Evolutionary conservation across 352 stramenopile genomes (phyloP), one percentile per base, ranked within the genome.

Genomic region (Phytopythium cucurbitacearum): DNA sequence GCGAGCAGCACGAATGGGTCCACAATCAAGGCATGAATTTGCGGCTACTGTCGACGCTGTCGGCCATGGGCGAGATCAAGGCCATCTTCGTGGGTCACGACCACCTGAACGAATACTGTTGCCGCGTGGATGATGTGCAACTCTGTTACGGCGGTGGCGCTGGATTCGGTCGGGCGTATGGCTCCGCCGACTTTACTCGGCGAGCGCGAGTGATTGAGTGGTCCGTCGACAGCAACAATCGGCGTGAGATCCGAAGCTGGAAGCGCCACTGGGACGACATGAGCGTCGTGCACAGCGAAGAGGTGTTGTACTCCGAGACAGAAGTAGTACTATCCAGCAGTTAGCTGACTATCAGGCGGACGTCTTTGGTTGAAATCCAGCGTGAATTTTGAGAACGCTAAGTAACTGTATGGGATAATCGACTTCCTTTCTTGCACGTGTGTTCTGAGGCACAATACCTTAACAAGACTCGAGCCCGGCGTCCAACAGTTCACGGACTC

Each of bases 71-170:
- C 33, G 73, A 88, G 21, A 67, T 88, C 28, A 88, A 88, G 48
- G 76, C 73, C 3, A 67, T 59, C 1, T 88, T 88, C 33, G 69
- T 76, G 6, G 71, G 73, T 6, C 76, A 88, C 53, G 71, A 88
- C 61, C 76, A 88, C 38, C 4, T 74, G 10, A 87, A 87, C 40
- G 76, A 87, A 28, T 87, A 75, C 50, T 85, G 73, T 39, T 74
- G 63, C 47, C 51, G 62, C 7, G 61, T 67, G 13, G 35, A 75
- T 3, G 64, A 69, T 15, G 51, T 88, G 13, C 69, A 83, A 40
- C 57, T 87, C 7, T 87, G 71, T 56, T 84, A 80, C 44, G 76
- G 76, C 40, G 76, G 76, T 2, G 71, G 73, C 34, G 60, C 64
- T 11, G 76, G 73, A 36, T 85, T 84, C 42, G 73, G 61, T 36